Percentiles rank a stretch among this genome's conserved stretches.
These are phyloP conservation scores for Hyphodiscus sp. DNA, from an alignment of 2,329 filamentous ascomycete species.

Conservation along the genomic window DNA sequence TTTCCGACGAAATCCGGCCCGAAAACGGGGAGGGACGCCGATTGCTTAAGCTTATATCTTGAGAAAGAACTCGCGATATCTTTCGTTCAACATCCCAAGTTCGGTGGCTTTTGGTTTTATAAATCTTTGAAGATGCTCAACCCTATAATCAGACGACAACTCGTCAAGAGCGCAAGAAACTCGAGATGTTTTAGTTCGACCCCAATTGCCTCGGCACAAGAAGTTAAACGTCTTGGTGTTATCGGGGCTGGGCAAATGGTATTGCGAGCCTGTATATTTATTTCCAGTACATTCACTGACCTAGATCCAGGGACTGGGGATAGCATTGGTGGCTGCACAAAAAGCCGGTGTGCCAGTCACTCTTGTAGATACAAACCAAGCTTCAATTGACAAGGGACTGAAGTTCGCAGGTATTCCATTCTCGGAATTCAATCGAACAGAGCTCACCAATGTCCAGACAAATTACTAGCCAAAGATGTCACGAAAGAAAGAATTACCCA, in stretches of 20 bases:
- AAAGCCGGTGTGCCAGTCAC: slow-evolving; percentile 79
- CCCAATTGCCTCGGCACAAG: slow-evolving; percentile 51
- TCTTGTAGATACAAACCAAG: slow-evolving; percentile 76
- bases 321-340: slow-evolving; percentile 87
- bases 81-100: neutral
- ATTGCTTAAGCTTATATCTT: slow-evolving; percentile 5
- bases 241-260: slow-evolving; percentile 97
- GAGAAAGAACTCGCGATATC: slow-evolving; percentile 4
- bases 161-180: slow-evolving; percentile 19
- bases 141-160: slow-evolving; percentile 20
- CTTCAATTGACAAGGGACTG: slow-evolving; percentile 80
- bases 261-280: slow-evolving; percentile 14
- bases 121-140: slow-evolving; percentile 22
- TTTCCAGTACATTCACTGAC: slow-evolving; percentile 6
- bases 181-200: slow-evolving; percentile 63
- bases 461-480: slow-evolving; percentile 88
- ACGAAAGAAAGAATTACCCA: slow-evolving; percentile 79
- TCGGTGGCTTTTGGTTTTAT: neutral
- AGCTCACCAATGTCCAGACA: slow-evolving; percentile 50
- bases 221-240: slow-evolving; percentile 84
- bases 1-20: slow-evolving; percentile 5
- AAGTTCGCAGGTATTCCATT: slow-evolving; percentile 67
- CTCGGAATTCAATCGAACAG: neutral
- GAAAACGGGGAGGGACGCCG: slow-evolving; percentile 4
- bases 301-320: slow-evolving; percentile 71